A percentile compares a stretch with the other conserved stretches of the same genome.
phyloP scores from a whole-genome alignment of 805 yeast genomes.

The Vanderwaltozyma yarrowii region DNA sequence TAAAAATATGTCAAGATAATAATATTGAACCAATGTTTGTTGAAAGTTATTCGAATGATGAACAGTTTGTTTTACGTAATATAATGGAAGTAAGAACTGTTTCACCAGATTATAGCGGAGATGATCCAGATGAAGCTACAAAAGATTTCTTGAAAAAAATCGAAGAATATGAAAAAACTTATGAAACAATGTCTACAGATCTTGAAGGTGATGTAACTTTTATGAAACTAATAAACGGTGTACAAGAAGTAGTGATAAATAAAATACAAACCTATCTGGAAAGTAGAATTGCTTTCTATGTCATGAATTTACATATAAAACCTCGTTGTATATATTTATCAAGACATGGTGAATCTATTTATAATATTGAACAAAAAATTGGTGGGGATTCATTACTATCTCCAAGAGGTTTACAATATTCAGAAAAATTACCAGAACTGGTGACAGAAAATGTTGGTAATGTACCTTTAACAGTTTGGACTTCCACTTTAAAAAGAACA shows the following conservation, averaged over 20 bases:
- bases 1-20: constrained; percentile 49
- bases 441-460: constrained; percentile 51
- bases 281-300: constrained; percentile 86
- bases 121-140: constrained; percentile 62
- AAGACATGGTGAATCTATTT: constrained; percentile 91
- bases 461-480: constrained; percentile 82
- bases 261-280: constrained; percentile 81
- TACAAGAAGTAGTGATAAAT: constrained; percentile 81
- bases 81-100: constrained; percentile 79
- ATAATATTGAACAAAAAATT: constrained; percentile 85
- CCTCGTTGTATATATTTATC: constrained; percentile 90
- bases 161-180: constrained; percentile 57
- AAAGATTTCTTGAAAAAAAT: constrained; percentile 67
- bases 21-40: constrained; percentile 82
- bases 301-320: constrained; percentile 89
- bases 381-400: constrained; percentile 91
- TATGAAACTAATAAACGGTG: constrained; percentile 79
- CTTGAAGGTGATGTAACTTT: constrained; percentile 62
- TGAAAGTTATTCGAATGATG: constrained; percentile 85
- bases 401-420: constrained; percentile 76
- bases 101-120: constrained; percentile 68
- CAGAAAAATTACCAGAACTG: constrained; percentile 67
- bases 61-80: constrained; percentile 65
- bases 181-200: constrained; percentile 60
- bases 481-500: constrained; percentile 83